phyloP scores from a whole-genome alignment of 352 stramenopile genomes.

The Phytophthora cryptogea region DNA sequence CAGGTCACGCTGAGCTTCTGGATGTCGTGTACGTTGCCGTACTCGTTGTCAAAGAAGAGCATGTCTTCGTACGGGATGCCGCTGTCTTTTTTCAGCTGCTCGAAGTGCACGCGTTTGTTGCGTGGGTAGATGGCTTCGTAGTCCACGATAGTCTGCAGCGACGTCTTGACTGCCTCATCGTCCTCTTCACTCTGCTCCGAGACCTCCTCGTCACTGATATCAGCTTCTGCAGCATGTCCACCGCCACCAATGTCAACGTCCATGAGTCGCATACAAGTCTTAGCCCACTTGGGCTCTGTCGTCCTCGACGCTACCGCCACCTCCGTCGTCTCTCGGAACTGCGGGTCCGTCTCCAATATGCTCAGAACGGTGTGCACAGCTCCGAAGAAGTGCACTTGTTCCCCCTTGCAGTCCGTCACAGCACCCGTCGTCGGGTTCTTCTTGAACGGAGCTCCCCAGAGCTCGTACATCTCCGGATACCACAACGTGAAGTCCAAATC shows the following conservation, averaged over 20 bases:
- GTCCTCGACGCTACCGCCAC: slow-evolving; percentile 79
- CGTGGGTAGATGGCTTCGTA: slow-evolving; percentile 85
- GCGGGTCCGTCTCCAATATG: slow-evolving; percentile 63
- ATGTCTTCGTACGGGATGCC: slow-evolving; percentile 93
- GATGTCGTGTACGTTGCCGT: slow-evolving; percentile 79
- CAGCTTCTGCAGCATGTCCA: slow-evolving; percentile 33
- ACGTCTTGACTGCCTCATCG: slow-evolving; percentile 31
- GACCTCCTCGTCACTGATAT: neutral
- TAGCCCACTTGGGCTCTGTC: slow-evolving; percentile 75
- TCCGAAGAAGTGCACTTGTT: slow-evolving; percentile 82
- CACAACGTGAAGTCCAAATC: slow-evolving; percentile 81
- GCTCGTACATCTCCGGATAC: slow-evolving; percentile 38
- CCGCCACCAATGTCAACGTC: slow-evolving; percentile 58
- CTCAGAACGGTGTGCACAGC: slow-evolving; percentile 71
- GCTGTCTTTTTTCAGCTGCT: slow-evolving; percentile 88
- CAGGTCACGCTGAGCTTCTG: slow-evolving; percentile 72
- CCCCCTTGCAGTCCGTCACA: slow-evolving; percentile 69
- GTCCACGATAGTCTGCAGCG: slow-evolving; percentile 65
- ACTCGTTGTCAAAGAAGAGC: slow-evolving; percentile 97
- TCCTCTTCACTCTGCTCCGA: neutral
- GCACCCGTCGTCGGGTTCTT: slow-evolving; percentile 60
- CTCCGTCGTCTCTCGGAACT: slow-evolving; percentile 63
- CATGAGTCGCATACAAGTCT: slow-evolving; percentile 79
- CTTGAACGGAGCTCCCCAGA: slow-evolving; percentile 79
- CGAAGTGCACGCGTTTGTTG: slow-evolving; percentile 93